Evolutionary conservation across 2,329 filamentous ascomycete species (phyloP).

Genomic region (Orbilia brochopaga): DNA sequence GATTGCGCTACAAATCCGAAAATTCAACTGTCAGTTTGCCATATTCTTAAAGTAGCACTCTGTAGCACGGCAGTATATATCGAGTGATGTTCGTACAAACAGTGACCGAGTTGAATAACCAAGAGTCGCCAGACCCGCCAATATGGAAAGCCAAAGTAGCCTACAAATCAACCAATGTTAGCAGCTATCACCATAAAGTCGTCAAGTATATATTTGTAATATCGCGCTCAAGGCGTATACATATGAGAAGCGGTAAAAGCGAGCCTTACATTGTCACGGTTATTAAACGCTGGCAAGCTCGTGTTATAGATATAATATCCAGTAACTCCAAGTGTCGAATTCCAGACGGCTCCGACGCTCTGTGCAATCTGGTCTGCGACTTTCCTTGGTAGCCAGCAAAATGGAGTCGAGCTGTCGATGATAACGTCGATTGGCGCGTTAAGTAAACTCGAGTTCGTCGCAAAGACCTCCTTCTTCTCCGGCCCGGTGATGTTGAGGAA

Average conservation of each 20-base stretch:
- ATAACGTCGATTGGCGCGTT: constrained; percentile 20
- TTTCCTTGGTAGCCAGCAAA: constrained; percentile 28
- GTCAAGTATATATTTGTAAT: no score
- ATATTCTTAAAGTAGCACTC: no score
- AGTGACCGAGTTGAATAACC: constrained; percentile 43
- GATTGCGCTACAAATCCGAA: constrained; percentile 20
- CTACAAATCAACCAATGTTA: no score
- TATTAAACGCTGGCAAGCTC: constrained; percentile 29
- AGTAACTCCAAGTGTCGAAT: constrained; percentile 26
- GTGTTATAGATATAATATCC: constrained; percentile 43
- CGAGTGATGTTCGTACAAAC: constrained; percentile 39
- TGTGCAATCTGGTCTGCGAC: constrained; percentile 39
- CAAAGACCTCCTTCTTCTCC: constrained; percentile 21
- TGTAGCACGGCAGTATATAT: neutral
- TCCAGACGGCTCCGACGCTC: constrained; percentile 45
- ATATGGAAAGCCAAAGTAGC: constrained; percentile 41
- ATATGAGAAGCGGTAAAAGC: no score
- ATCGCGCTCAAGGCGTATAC: neutral
- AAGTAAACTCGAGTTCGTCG: constrained; percentile 38
- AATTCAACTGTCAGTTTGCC: neutral
- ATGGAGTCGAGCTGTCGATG: constrained; percentile 44
- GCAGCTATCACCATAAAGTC: no score
- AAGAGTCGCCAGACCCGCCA: constrained; percentile 26
- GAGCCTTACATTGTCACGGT: constrained; percentile 29
- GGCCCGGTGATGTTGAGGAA: constrained; percentile 45